These are phyloP conservation scores for Aspergillus puulaauensis DNA, from an alignment of 2,329 filamentous ascomycete genomes.

Conservation along the genomic window DNA sequence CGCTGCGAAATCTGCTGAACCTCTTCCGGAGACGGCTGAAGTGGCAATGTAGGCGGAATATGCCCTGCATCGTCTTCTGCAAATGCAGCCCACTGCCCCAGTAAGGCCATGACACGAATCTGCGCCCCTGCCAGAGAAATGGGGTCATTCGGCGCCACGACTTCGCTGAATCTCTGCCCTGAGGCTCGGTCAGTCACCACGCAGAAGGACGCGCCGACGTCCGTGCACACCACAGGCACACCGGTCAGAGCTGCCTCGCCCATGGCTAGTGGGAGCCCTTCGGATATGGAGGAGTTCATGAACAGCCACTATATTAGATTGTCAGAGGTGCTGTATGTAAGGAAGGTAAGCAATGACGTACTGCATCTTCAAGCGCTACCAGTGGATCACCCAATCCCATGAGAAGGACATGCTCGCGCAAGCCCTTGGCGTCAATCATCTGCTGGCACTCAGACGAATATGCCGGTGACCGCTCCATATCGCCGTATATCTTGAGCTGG, in stretches of 20 bases:
- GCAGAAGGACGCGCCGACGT: constrained; percentile 41
- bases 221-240: constrained; percentile 42
- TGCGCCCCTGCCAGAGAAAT: constrained; percentile 60
- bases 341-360: not conserved
- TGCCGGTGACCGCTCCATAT: constrained; percentile 60
- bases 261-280: constrained; percentile 45
- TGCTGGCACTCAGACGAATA: constrained; percentile 60
- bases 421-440: constrained; percentile 54
- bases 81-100: constrained; percentile 61
- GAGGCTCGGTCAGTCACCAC: constrained; percentile 42
- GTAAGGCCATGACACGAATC: constrained; percentile 59
- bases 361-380: constrained; percentile 14
- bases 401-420: constrained; percentile 52
- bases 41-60: constrained; percentile 41
- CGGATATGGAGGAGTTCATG: constrained; percentile 45
- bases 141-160: constrained; percentile 64
- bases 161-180: constrained; percentile 55
- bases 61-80: constrained; percentile 49
- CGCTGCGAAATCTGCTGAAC: constrained; percentile 53
- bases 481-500: constrained; percentile 61
- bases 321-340: constrained; percentile 20
- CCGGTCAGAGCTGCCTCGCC: constrained; percentile 47
- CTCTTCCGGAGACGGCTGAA: constrained; percentile 49
- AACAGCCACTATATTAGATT: constrained; percentile 49
- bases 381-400: constrained; percentile 28